phyloP scores from a whole-genome alignment of 441 rosid genomes.

The Viola pubescens region DNA sequence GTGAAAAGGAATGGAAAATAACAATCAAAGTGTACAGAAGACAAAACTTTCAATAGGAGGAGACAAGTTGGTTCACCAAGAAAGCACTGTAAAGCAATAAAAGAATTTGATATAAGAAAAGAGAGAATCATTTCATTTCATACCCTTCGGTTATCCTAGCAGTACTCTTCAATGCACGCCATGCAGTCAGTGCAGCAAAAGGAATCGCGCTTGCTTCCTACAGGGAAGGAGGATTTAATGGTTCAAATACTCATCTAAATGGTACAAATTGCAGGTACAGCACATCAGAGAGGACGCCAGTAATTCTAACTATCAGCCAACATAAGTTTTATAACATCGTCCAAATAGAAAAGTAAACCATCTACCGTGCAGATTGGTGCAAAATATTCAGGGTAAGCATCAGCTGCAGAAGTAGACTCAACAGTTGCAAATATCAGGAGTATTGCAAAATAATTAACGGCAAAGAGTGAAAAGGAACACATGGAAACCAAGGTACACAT shows the following conservation, averaged over 20 bases:
- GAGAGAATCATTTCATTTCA: no score
- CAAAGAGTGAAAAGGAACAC: no score
- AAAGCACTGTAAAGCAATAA: no score
- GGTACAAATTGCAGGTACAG: background rate
- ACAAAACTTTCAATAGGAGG: no score
- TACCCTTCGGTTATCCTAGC: conserved; percentile 93
- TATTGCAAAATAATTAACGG: no score
- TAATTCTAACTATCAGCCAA: background rate
- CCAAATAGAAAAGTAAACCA: background rate
- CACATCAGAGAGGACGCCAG: background rate
- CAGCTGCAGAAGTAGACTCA: background rate
- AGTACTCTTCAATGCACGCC: conserved; percentile 86
- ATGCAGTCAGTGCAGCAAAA: conserved; percentile 93
- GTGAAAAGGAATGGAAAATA: no score
- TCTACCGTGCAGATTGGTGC: background rate
- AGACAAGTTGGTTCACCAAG: no score
- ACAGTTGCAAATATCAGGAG: no score
- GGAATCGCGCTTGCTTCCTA: conserved; percentile 94
- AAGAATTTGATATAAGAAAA: background rate
- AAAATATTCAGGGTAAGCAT: background rate
- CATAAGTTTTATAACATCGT: background rate
- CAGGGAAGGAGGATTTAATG: conserved; percentile 23
- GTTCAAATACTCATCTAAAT: background rate
- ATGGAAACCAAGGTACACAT: background rate
- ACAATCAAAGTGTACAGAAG: no score